phyloP scores from a whole-genome alignment of 768 basidiomycete genomes.

The Russula brevipes region DNA sequence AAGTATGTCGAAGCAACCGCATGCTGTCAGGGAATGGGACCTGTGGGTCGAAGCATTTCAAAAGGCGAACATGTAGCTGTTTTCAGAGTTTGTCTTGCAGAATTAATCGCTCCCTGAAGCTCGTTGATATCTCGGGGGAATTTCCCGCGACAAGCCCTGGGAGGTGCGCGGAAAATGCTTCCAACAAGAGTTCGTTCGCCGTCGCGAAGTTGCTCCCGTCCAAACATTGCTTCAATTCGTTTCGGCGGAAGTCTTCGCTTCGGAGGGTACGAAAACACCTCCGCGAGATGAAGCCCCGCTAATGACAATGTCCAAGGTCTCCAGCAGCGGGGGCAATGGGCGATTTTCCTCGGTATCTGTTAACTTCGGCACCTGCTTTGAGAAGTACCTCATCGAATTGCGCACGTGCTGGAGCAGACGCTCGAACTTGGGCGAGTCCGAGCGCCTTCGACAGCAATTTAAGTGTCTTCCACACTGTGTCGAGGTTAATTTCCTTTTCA shows the following conservation, averaged over 20 bases:
- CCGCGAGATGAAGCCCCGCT: neutral
- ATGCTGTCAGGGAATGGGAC: neutral
- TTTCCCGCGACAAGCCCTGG: neutral
- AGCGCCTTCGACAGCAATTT: neutral
- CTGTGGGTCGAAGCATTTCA: neutral
- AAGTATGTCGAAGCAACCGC: neutral
- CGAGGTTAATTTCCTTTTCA: neutral
- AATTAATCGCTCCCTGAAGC: neutral
- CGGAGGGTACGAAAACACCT: neutral
- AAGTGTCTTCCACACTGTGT: neutral
- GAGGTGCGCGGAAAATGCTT: neutral
- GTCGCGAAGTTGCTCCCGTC: constrained; percentile 3
- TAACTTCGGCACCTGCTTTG: neutral
- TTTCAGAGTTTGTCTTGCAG: neutral
- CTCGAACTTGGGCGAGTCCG: neutral
- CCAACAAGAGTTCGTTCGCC: constrained; percentile 2
- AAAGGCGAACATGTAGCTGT: neutral
- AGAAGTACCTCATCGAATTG: neutral
- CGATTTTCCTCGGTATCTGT: neutral
- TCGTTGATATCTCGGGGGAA: neutral
- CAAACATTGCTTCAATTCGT: neutral
- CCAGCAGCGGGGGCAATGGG: neutral
- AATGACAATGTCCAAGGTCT: neutral
- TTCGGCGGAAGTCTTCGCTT: neutral
- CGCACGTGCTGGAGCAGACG: neutral